These are phyloP conservation scores for Phylloporus sp. DNA, from an alignment of 768 basidiomycete species.

Conservation along the genomic window DNA sequence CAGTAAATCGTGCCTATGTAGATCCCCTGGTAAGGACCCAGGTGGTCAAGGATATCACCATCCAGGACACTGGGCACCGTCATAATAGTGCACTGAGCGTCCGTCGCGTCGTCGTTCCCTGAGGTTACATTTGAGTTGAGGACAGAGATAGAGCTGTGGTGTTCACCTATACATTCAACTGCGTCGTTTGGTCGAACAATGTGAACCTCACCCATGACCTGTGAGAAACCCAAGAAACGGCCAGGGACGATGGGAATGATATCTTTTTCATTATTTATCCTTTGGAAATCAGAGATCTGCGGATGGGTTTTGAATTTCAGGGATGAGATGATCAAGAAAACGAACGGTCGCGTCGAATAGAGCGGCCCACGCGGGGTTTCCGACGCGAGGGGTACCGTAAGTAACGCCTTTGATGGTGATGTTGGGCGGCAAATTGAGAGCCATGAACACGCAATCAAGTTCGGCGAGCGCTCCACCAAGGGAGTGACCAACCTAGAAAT, in stretches of 20 bases:
- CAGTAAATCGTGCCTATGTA: slow-evolving; percentile 47
- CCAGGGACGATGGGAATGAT: slow-evolving; percentile 56
- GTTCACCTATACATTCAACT: slow-evolving; percentile 40
- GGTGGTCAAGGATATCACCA: slow-evolving; percentile 51
- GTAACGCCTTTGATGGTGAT: slow-evolving; percentile 32
- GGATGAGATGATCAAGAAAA: neutral
- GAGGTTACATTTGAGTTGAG: neutral
- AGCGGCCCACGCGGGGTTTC: slow-evolving; percentile 26
- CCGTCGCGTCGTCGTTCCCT: slow-evolving; percentile 55
- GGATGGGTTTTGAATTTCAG: neutral
- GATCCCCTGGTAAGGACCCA: slow-evolving; percentile 56
- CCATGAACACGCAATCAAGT: slow-evolving; percentile 47
- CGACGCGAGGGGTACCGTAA: slow-evolving; percentile 30
- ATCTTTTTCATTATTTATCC: slow-evolving; percentile 35
- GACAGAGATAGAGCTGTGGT: neutral
- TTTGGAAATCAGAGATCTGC: slow-evolving; percentile 24
- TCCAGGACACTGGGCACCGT: slow-evolving; percentile 52
- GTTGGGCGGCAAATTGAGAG: slow-evolving; percentile 42
- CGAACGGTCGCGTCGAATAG: slow-evolving; percentile 26
- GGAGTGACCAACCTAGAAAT: slow-evolving; percentile 43
- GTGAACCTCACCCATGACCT: slow-evolving; percentile 38
- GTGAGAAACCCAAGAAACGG: slow-evolving; percentile 45
- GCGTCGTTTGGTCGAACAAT: slow-evolving; percentile 37
- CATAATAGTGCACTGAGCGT: slow-evolving; percentile 49
- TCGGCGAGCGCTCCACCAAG: slow-evolving; percentile 52